These are phyloP conservation scores for Coffea eugenioides DNA, from an alignment of 257 asterid genomes.

Conservation along the genomic window DNA sequence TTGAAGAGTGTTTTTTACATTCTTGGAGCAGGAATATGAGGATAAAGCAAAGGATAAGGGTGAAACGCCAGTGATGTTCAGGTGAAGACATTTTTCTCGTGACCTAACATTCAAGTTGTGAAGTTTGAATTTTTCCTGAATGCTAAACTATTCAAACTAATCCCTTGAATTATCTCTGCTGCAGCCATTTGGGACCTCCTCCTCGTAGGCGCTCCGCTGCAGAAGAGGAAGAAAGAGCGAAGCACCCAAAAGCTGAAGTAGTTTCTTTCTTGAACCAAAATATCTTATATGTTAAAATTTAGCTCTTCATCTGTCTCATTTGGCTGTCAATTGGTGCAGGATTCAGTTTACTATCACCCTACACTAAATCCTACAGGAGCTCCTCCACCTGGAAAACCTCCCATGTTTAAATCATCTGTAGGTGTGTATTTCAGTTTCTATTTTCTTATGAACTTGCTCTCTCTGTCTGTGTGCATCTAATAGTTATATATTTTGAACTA, in stretches of 20 bases:
- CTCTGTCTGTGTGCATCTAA: neutral
- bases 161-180: slow-evolving; percentile 23
- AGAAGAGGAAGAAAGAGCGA: slow-evolving; percentile 88
- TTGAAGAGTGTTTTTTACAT: slow-evolving; percentile 8
- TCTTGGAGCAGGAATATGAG: slow-evolving; percentile 70
- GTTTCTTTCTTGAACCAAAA: slow-evolving; percentile 20
- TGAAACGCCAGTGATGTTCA: slow-evolving; percentile 97
- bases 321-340: slow-evolving; percentile 52
- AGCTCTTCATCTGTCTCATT: slow-evolving; percentile 28
- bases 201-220: slow-evolving; percentile 62
- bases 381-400: slow-evolving; percentile 99
- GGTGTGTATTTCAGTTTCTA: slow-evolving; percentile 38
- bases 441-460: slow-evolving; percentile 3
- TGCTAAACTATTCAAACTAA: neutral
- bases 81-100: slow-evolving; percentile 45
- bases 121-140: no score
- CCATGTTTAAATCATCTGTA: slow-evolving; percentile 91
- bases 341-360: slow-evolving; percentile 96
- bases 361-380: slow-evolving; percentile 98
- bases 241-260: slow-evolving; percentile 87
- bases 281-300: slow-evolving; percentile 10
- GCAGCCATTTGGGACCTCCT: slow-evolving; percentile 95
- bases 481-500: slow-evolving; percentile 17
- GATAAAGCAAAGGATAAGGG: slow-evolving; percentile 91
- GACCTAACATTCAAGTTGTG: no score